Conservation (phyloP, 306 rosid species). For the Myrica gale region DNA sequence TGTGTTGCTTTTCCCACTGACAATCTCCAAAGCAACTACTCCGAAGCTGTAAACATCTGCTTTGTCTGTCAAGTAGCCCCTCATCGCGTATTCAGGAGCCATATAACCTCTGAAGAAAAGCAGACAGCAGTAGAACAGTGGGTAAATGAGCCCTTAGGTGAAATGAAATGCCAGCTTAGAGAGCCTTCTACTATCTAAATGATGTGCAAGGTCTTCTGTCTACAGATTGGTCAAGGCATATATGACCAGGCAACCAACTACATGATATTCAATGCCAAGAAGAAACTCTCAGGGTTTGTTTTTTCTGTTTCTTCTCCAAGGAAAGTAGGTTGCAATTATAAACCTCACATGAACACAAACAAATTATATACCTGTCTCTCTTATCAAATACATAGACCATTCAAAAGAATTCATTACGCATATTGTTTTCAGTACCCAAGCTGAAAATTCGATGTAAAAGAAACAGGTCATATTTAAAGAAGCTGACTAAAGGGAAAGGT, state of each 20-base stretch:
- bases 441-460: background rate
- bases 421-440: background rate
- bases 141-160: background rate
- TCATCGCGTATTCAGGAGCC: conserved; percentile 67
- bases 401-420: background rate
- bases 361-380: no score
- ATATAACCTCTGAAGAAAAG: conserved; percentile 41
- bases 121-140: background rate
- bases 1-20: conserved; percentile 58
- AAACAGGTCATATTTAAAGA: background rate
- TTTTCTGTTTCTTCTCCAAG: no score
- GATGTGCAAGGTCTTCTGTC: background rate
- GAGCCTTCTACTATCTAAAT: background rate
- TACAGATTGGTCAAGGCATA: background rate
- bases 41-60: conserved; percentile 83
- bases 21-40: conserved; percentile 49
- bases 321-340: no score
- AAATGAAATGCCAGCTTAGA: background rate
- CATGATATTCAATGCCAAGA: background rate
- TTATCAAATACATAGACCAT: no score
- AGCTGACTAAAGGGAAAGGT: background rate
- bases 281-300: background rate
- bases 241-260: background rate
- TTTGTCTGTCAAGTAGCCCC: conserved; percentile 66
- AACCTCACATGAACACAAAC: no score